These are phyloP conservation scores for Flaveria robusta DNA, from an alignment of 129 eudicot genomes.

Conservation along the genomic window DNA sequence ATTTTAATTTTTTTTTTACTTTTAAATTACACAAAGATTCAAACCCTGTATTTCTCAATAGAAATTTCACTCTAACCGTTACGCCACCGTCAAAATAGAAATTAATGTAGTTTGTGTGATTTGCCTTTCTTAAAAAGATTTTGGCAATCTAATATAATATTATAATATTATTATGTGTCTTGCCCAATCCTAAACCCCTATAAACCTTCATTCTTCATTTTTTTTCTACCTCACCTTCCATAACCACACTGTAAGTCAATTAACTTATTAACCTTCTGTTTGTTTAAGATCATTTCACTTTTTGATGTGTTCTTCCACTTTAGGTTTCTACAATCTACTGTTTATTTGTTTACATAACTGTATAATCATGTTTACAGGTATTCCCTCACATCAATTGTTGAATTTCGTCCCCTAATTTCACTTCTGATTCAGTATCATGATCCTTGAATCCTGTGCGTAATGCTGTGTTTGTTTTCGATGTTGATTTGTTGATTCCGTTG, in stretches of 20 bases:
- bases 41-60: too few relatives aligned
- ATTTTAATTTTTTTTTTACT: too few relatives aligned
- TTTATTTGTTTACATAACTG: neutral
- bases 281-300: neutral
- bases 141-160: neutral
- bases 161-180: neutral
- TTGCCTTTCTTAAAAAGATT: too few relatives aligned
- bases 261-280: neutral
- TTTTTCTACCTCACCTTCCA: neutral
- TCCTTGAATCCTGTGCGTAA: neutral
- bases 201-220: neutral
- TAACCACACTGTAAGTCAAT: neutral
- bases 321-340: constrained; percentile 1
- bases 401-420: constrained; percentile 20
- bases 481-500: neutral
- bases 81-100: too few relatives aligned
- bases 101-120: too few relatives aligned
- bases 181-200: neutral
- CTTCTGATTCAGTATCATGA: constrained; percentile 1
- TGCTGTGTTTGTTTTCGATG: neutral
- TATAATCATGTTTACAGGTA: neutral
- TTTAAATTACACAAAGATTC: too few relatives aligned
- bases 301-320: neutral
- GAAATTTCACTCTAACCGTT: too few relatives aligned
- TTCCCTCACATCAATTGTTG: constrained; percentile 2